These are phyloP conservation scores for Aschersonia sp. DNA, from an alignment of 2,329 filamentous ascomycete genomes.

Conservation along the genomic window DNA sequence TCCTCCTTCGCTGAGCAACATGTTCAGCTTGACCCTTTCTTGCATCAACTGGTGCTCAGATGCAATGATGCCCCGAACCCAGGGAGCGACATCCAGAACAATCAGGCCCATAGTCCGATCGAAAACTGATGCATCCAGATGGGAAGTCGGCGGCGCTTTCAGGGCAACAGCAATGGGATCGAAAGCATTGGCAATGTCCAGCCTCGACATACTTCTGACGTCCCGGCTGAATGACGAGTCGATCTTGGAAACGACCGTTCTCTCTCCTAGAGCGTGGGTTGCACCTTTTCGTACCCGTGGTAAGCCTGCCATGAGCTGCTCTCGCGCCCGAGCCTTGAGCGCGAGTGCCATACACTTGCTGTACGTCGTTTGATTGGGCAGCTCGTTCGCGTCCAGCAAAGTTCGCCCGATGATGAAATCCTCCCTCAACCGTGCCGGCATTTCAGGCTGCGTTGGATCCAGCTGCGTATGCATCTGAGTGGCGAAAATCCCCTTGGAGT, in stretches of 20 bases:
- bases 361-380: conserved; percentile 14
- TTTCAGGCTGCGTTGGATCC: conserved; percentile 48
- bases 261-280: conserved; percentile 15
- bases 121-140: conserved; percentile 57
- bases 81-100: conserved; percentile 70
- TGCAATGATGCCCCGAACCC: conserved; percentile 70
- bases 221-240: conserved; percentile 18
- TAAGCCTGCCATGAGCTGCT: not conserved
- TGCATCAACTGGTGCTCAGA: conserved; percentile 59
- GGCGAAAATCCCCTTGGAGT: conserved; percentile 32
- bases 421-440: conserved; percentile 30
- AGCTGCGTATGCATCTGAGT: conserved; percentile 30
- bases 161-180: conserved; percentile 42
- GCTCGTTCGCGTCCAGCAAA: conserved; percentile 30
- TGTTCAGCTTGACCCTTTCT: conserved; percentile 48
- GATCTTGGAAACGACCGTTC: conserved; percentile 19
- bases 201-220: conserved; percentile 22
- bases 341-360: conserved; percentile 13
- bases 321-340: conserved; percentile 15
- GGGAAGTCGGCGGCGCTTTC: conserved; percentile 19
- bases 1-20: conserved; percentile 39
- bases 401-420: conserved; percentile 34
- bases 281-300: not conserved
- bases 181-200: conserved; percentile 43
- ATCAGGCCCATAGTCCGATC: conserved; percentile 56